These are phyloP conservation scores for Kodamaea arcana DNA, from an alignment of 1,139 yeast species.

Conservation along the genomic window DNA sequence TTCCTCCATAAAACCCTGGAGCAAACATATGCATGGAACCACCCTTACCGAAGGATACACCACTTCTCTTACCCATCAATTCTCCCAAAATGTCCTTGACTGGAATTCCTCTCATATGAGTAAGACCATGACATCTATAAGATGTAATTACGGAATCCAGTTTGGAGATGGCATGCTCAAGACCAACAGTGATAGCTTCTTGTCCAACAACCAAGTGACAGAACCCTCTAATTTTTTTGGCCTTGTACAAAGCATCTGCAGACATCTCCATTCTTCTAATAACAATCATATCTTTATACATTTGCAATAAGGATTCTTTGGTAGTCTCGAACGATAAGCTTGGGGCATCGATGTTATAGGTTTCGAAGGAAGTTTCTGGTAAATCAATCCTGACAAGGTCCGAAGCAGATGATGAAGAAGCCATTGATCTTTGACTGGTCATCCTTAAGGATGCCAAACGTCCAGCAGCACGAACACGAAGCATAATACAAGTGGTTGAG, in stretches of 20 bases:
- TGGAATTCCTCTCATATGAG: slow-evolving; percentile 91
- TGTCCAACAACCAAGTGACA: slow-evolving; percentile 99
- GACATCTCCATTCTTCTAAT: slow-evolving; percentile 99
- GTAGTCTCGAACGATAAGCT: slow-evolving; percentile 69
- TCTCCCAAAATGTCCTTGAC: slow-evolving; percentile 91
- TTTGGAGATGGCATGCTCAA: slow-evolving; percentile 85
- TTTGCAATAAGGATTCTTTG: slow-evolving; percentile 74
- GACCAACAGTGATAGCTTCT: slow-evolving; percentile 98
- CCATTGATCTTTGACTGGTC: slow-evolving; percentile 23
- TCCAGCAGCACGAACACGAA: slow-evolving; percentile 17
- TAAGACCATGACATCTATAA: slow-evolving; percentile 98
- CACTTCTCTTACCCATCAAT: slow-evolving; percentile 92
- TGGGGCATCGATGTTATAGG: slow-evolving; percentile 77
- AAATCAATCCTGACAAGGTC: slow-evolving; percentile 53
- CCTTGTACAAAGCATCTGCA: slow-evolving; percentile 94
- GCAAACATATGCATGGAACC: slow-evolving; percentile 99
- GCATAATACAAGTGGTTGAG: too few relatives aligned
- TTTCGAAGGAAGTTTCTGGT: slow-evolving; percentile 79
- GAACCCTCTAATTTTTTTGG: slow-evolving; percentile 97
- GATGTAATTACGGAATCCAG: slow-evolving; percentile 91
- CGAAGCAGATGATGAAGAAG: slow-evolving; percentile 33
- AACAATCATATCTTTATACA: slow-evolving; percentile 94
- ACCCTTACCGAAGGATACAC: slow-evolving; percentile 96
- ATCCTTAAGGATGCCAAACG: slow-evolving; percentile 17
- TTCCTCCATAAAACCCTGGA: slow-evolving; percentile 95